Conservation (phyloP, 1,139 yeast genomes). For the Casaregolazyma lundiana region DNA sequence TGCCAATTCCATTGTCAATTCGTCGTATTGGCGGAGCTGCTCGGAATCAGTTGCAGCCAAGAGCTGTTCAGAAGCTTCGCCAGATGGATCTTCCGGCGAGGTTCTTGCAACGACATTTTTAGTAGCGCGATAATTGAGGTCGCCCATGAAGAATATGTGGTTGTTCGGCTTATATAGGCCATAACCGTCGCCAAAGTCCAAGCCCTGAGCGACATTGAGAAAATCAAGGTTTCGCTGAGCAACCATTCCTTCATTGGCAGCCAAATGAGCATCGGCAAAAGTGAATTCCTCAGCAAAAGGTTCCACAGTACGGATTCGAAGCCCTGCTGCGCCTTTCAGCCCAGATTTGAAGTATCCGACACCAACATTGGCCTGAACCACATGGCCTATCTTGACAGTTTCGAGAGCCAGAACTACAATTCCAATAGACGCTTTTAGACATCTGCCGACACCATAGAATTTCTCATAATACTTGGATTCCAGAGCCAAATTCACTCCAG, state of each 20-base stretch:
- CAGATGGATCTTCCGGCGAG: not conserved
- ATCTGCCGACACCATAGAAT: constrained; percentile 45
- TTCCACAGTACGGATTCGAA: constrained; percentile 40
- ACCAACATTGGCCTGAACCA: constrained; percentile 32
- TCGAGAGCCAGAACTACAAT: constrained; percentile 47
- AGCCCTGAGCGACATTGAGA: constrained; percentile 44
- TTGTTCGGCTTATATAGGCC: constrained; percentile 50
- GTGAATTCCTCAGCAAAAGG: constrained; percentile 41
- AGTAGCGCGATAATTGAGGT: constrained; percentile 68
- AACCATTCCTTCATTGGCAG: constrained; percentile 70
- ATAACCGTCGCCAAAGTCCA: constrained; percentile 58
- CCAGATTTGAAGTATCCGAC: constrained; percentile 56
- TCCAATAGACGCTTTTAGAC: constrained; percentile 64
- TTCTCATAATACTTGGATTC: constrained; percentile 27
- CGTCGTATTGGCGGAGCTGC: constrained; percentile 44
- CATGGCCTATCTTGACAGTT: constrained; percentile 33
- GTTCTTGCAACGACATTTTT: constrained; percentile 9
- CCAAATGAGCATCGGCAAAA: constrained; percentile 64
- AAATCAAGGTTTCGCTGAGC: constrained; percentile 51
- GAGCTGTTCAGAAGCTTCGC: constrained; percentile 11
- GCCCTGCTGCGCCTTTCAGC: constrained; percentile 70
- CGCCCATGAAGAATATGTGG: constrained; percentile 76
- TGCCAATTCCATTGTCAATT: constrained; percentile 45
- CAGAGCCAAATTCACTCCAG: constrained; percentile 41
- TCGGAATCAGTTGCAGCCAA: constrained; percentile 15